phyloP scores from a whole-genome alignment of 257 asterid genomes.

The Dorcoceras hygrometricum region DNA sequence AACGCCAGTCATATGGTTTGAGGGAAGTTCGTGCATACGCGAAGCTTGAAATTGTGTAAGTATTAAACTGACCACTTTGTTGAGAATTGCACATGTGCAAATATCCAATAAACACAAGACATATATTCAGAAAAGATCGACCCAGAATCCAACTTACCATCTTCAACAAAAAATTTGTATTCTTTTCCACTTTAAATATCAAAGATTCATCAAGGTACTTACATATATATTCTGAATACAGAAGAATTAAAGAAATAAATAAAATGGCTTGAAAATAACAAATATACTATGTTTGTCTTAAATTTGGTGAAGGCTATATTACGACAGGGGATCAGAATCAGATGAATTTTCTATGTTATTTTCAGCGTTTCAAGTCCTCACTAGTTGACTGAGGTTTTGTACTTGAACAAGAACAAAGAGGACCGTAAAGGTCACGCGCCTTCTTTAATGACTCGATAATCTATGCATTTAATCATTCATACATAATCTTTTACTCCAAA shows the following conservation, averaged over 20 bases:
- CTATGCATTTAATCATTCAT: neutral
- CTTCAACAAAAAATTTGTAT: neutral
- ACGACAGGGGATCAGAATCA: neutral
- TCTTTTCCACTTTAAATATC: slow-evolving; percentile 23
- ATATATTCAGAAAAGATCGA: slow-evolving; percentile 33
- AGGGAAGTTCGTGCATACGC: slow-evolving; percentile 58
- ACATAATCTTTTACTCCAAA: neutral
- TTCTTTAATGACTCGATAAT: neutral
- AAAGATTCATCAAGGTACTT: slow-evolving; percentile 25
- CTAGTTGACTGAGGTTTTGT: neutral
- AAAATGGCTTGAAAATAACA: neutral
- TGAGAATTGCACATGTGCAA: slow-evolving; percentile 35
- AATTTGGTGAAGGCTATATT: neutral
- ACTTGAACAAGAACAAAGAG: neutral
- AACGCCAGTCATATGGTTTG: slow-evolving; percentile 83
- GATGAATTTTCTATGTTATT: neutral
- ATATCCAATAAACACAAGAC: slow-evolving; percentile 24
- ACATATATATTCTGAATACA: slow-evolving; percentile 1
- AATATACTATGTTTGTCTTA: neutral
- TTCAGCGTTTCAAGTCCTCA: neutral
- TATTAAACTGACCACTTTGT: slow-evolving; percentile 32
- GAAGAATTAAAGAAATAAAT: neutral
- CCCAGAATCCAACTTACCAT: slow-evolving; percentile 55
- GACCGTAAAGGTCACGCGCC: neutral
- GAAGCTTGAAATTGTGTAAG: slow-evolving; percentile 71